Percentiles rank a stretch among this genome's conserved stretches.
Evolutionary conservation across 768 basidiomycete species (phyloP).

Genomic region (Tylopilus sp.): DNA sequence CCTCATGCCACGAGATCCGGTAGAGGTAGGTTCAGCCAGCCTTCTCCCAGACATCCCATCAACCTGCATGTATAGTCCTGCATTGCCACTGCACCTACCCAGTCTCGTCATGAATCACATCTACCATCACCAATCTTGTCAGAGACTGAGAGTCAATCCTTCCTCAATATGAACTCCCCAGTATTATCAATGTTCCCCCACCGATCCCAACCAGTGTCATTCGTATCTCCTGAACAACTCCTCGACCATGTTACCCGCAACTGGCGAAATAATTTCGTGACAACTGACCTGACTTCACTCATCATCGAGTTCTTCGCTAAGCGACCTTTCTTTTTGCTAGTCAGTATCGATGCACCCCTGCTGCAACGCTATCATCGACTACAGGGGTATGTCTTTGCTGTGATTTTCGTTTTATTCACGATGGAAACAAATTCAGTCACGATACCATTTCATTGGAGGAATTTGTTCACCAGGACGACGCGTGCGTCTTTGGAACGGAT

Average conservation of each 20-base stretch:
- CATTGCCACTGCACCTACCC: not conserved
- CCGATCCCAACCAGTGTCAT: constrained; percentile 28
- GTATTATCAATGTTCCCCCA: constrained; percentile 17
- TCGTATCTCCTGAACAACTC: constrained; percentile 48
- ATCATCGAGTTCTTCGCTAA: constrained; percentile 70
- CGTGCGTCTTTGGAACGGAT: constrained; percentile 52
- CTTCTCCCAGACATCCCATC: not conserved
- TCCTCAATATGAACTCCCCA: constrained; percentile 22
- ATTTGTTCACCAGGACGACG: constrained; percentile 75
- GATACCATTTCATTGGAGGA: constrained; percentile 51
- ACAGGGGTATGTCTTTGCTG: constrained; percentile 38
- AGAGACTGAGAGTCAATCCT: constrained; percentile 10
- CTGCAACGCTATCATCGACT: constrained; percentile 62
- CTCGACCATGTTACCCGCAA: constrained; percentile 74
- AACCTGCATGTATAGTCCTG: constrained; percentile 10
- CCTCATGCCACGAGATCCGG: constrained; percentile 26
- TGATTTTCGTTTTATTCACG: not conserved
- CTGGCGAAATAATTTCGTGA: constrained; percentile 82
- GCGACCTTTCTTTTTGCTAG: constrained; percentile 87
- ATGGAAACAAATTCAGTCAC: constrained; percentile 17
- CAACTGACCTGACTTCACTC: constrained; percentile 59
- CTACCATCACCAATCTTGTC: not conserved
- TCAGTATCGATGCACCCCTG: constrained; percentile 81
- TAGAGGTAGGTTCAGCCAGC: constrained; percentile 14
- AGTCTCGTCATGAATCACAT: not conserved